These are phyloP conservation scores for Solanum boliviense DNA, from an alignment of 257 asterid genomes.

Conservation along the genomic window DNA sequence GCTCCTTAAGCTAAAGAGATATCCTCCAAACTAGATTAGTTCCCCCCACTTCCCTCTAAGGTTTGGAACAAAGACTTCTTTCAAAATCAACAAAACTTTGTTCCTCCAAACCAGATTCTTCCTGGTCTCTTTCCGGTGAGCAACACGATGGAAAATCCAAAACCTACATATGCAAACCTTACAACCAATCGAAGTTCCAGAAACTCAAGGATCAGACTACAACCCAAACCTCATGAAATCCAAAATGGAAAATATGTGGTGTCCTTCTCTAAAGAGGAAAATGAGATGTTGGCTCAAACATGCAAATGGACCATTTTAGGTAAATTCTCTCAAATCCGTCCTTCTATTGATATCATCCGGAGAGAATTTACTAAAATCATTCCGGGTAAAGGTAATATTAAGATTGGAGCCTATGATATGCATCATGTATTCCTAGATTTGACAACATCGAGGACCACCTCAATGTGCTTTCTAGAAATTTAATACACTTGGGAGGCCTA, in stretches of 20 bases:
- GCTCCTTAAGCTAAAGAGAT: background rate
- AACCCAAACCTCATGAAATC: background rate
- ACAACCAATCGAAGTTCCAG: background rate
- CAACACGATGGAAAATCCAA: background rate
- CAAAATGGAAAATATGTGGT: background rate
- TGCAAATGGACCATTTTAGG: background rate
- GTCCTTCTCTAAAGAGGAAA: background rate
- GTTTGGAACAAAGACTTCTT: background rate
- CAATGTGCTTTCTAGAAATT: background rate
- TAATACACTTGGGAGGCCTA: background rate
- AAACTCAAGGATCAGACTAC: background rate
- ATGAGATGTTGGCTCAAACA: background rate
- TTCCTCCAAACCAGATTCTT: background rate
- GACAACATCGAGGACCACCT: background rate
- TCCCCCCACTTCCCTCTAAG: background rate
- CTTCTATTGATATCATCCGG: background rate
- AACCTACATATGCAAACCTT: background rate
- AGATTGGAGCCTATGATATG: background rate
- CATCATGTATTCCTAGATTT: background rate
- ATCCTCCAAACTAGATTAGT: background rate
- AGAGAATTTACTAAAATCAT: background rate
- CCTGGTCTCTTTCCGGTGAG: background rate
- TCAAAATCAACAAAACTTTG: background rate
- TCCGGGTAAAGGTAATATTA: background rate
- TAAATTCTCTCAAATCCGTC: background rate